Base-by-base conservation (phyloP, 176 grass and related monocot species). In the Ananas comosus region DNA sequence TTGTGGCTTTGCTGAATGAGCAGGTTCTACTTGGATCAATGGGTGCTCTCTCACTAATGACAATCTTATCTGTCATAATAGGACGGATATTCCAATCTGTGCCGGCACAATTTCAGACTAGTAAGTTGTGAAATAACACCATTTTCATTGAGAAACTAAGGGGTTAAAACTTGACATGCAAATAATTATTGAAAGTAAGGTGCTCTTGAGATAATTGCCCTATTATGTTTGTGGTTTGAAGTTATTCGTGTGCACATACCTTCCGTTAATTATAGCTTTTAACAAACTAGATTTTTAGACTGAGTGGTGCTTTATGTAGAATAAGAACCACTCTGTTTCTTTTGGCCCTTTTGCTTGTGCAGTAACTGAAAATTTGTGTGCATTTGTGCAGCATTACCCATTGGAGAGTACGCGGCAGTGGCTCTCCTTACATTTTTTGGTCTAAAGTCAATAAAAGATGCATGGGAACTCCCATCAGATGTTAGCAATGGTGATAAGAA, bases 391-490 rank as follows among this genome's bases (percentile, higher is more conserved):
- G 89, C 94, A 1, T 42, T 97, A 72, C 94, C 94, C 33, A 85
- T 97, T 79, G 94, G 94, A 54, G 94, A 97, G 70, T 92, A 97
- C 80, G 84, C 86, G 57, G 89, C 94, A 22, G 80, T 92, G 83
- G 89, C 89, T 42, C 82, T 97, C 11, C 84, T 97, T 16, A 79
- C 94, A 68, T 90, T 97, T 67, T 97, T 92, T 77, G 94, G 94
- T 67, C 77, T 92, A 17, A 97, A 92, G 28, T 97, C 94, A 77
- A 97, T 97, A 77, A 97, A 81, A 88, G 87, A 97, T 87, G 88
- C 89, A 57, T 86, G 80, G 82, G 84, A 70, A 70, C 74, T 92
- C 77, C 86, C 89, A 69, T 82, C 85, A 63, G 70, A 64, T 49
- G 47, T 59, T 5, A 87, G 68, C 18, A 78, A 48, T 14, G 33